Base-by-base conservation (phyloP, 805 yeast genomes). In the Hanseniaspora vineae region DNA sequence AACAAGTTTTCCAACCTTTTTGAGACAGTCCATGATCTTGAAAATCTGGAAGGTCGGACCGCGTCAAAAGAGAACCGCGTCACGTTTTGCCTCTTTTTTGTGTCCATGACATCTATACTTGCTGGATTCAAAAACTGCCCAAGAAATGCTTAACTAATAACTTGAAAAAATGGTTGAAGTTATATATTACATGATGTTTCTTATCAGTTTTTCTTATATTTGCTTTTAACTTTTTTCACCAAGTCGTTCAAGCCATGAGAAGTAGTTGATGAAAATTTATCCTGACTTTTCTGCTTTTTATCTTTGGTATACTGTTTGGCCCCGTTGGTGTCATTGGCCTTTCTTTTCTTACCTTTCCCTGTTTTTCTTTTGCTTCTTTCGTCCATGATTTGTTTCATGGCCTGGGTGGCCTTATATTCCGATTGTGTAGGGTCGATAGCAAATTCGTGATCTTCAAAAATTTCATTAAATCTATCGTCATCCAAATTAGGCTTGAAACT, bases 401-500 rank as follows among this genome's bases (percentile, higher is more conserved):
- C 87, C 15, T 77, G 69, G 1, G 97, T 89, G 65, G 81, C 78
- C 68, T 84, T 88, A 71, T 77, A 90, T 61, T 86, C 95, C n/a
- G 94, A 84, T 58, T 74, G 79, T 18, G 94, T 81, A 19, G 97
- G 95, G 65, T 94, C 98, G 60, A 94, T 88, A 12, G 96, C 96
- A 66, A 78, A 92, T 52, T 83, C 92, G 52, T 85, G 96, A 52
- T 78, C 81, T 57, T 87, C 87, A 59, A 81, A 86, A 53, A 88
- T 71, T 54, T 83, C 94, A 44, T 73, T 73, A 70, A 92, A 92
- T 67, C 98, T 81, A 14, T 83, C 80, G 70, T 92, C 98, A 40
- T 71, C 69, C 58, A 85, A 76, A 57, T 86, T 88, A 42, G 88
- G 76, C 54, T 75, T 70, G 64, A 84, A 81, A 37, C 65, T 65